Base-by-base conservation (phyloP, 768 basidiomycete genomes). In the Termitomyces bulborhizus region DNA sequence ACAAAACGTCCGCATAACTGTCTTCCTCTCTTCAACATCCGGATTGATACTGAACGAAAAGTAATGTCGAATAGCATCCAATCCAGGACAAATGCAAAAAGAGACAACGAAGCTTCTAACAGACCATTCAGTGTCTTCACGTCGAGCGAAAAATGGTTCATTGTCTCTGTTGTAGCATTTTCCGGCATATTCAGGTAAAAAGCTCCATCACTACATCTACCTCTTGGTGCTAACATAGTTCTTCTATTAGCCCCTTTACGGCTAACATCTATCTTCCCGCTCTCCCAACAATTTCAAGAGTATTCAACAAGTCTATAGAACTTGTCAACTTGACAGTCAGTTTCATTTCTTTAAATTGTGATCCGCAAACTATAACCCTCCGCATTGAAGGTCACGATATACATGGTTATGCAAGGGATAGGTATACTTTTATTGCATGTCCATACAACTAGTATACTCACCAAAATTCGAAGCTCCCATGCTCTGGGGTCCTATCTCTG, bases 201-300 rank as follows among this genome's bases (percentile, higher is more conserved):
- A 21, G 32, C 34, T 26, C 11, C 18, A 27, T 31, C 8, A 46
- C 36, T 4, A 39, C 15, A 29, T 16, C 24, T 37, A 16, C 13
- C 21, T 21, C 9, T 4, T 39, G 27, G 37, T 21, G 7, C 9
- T 27, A 53, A 53, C 44, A 6, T 37, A 4, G 8, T 9, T 49
- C 15, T 27, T 48, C 12, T 27, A 29, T 32, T 15, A 49, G 60
- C 45, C 50, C 12, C 54, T 32, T 34, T 12, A 87, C 88, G 1
- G 77, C 87, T 3, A 90, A 84, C 55, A 86, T 91, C 54, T 92
- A 90, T 65, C 81, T 90, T 46, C 89, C 90, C 5, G 88, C 84
- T 12, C 85, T 94, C 40, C 91, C 90, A 1, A 74, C 79, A 0
- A 69, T 93, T 24, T 76, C 84, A 0, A 57, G 57, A 18, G 85